phyloP scores from a whole-genome alignment of 805 yeast genomes.

The Candida insectalens region DNA sequence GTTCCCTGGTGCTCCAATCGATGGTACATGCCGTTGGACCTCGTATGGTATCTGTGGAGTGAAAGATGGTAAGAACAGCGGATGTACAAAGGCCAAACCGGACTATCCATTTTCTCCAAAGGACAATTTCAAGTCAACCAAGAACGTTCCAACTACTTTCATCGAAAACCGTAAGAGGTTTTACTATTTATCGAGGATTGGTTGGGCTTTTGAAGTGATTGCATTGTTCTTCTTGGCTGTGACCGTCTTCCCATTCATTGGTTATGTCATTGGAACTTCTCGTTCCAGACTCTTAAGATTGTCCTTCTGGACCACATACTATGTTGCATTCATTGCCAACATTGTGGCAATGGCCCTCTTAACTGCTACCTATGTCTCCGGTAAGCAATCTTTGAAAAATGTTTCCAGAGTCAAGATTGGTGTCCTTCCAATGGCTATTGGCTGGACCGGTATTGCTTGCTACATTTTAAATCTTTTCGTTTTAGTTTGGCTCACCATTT shows the following conservation, averaged over 20 bases:
- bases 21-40: conserved; percentile 61
- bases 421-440: conserved; percentile 42
- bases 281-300: no score
- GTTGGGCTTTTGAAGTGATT: conserved; percentile 53
- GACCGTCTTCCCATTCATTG: conserved; percentile 31
- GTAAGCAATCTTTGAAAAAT: conserved; percentile 35
- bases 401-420: conserved; percentile 36
- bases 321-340: conserved; percentile 33
- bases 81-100: conserved; percentile 49
- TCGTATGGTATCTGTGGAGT: conserved; percentile 52
- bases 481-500: background rate
- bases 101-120: conserved; percentile 84
- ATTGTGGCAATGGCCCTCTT: conserved; percentile 36
- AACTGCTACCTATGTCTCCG: conserved; percentile 49
- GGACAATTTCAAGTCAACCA: conserved; percentile 48
- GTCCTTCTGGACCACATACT: conserved; percentile 5
- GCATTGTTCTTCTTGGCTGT: conserved; percentile 45
- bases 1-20: conserved; percentile 35
- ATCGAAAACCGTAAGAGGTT: conserved; percentile 36
- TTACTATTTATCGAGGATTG: conserved; percentile 61
- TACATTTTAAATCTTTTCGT: conserved; percentile 6
- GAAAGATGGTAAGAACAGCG: conserved; percentile 31
- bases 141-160: conserved; percentile 47
- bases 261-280: no score
- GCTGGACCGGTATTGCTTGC: conserved; percentile 45